Evolutionary conservation across 1,139 yeast genomes (phyloP).

Genomic region (Yamadazyma epiphylla): DNA sequence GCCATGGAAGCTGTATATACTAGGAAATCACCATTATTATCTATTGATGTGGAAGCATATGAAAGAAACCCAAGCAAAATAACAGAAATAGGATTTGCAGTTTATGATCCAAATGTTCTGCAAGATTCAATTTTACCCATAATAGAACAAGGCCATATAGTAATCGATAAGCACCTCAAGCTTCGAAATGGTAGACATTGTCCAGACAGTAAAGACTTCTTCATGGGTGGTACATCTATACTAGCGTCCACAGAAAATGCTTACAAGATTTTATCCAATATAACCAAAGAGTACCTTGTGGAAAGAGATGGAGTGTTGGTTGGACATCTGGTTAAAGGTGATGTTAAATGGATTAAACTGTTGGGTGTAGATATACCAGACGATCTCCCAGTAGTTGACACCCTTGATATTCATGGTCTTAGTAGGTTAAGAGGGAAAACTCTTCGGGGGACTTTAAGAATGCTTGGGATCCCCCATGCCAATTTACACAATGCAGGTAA

Average conservation of each 20-base stretch:
- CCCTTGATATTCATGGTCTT: constrained; percentile 44
- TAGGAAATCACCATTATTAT: constrained; percentile 39
- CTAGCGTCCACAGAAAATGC: constrained; percentile 36
- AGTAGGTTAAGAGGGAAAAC: constrained; percentile 45
- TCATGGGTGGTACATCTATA: constrained; percentile 55
- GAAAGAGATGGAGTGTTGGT: constrained; percentile 39
- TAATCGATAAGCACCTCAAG: constrained; percentile 47
- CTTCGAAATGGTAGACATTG: constrained; percentile 56
- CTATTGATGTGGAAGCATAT: constrained; percentile 68
- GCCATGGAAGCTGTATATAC: constrained; percentile 26
- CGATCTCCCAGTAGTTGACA: constrained; percentile 42
- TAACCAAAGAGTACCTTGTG: constrained; percentile 41
- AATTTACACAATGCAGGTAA: constrained; percentile 79
- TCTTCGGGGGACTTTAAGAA: constrained; percentile 49
- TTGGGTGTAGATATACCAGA: constrained; percentile 46
- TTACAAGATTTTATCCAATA: constrained; percentile 31
- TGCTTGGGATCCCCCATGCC: constrained; percentile 59
- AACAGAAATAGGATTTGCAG: constrained; percentile 68
- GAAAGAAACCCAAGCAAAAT: constrained; percentile 46
- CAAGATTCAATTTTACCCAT: constrained; percentile 37
- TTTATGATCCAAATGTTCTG: constrained; percentile 57
- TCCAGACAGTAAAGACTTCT: constrained; percentile 57
- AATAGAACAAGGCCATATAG: constrained; percentile 52
- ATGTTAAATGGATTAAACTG: constrained; percentile 48
- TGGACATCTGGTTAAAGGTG: constrained; percentile 68